Evolutionary conservation across 306 rosid genomes (phyloP).

Genomic region (Cucumis melo): DNA sequence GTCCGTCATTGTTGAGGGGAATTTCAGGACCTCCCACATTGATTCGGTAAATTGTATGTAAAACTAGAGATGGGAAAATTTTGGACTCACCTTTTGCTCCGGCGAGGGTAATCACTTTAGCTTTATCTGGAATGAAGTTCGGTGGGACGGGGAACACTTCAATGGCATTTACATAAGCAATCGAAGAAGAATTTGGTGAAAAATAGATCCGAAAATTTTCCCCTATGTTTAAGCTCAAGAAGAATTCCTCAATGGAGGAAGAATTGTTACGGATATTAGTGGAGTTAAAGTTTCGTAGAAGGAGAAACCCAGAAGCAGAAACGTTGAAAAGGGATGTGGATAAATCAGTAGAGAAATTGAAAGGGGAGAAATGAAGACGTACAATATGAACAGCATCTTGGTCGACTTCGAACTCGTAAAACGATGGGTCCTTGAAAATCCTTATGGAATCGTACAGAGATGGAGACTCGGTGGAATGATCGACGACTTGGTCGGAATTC

Average conservation of each 20-base stretch:
- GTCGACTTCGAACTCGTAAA: conserved; percentile 13
- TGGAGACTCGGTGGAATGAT: neutral
- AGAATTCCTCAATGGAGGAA: conserved; percentile 20
- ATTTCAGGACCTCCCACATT: conserved; percentile 22
- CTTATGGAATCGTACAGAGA: conserved; percentile 18
- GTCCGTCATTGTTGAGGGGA: neutral
- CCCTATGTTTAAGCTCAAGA: neutral
- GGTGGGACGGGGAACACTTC: conserved; percentile 28
- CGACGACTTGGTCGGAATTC: neutral
- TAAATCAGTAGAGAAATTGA: conserved; percentile 14
- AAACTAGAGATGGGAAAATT: neutral
- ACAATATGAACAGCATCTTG: conserved; percentile 9
- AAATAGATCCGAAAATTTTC: conserved; percentile 13
- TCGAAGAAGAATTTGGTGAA: conserved; percentile 17
- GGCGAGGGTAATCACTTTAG: neutral
- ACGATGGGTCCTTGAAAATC: conserved; percentile 8
- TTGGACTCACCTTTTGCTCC: neutral
- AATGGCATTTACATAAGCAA: conserved; percentile 42
- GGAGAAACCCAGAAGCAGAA: conserved; percentile 15
- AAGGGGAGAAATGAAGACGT: conserved; percentile 36
- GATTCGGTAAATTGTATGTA: conserved; percentile 18
- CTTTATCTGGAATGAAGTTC: neutral
- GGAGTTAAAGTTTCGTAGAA: conserved; percentile 20
- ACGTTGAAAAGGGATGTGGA: conserved; percentile 22
- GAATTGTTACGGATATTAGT: neutral